Conservation (phyloP, 192 early-diverging fungal species). For the Linnemannia hyalina region DNA sequence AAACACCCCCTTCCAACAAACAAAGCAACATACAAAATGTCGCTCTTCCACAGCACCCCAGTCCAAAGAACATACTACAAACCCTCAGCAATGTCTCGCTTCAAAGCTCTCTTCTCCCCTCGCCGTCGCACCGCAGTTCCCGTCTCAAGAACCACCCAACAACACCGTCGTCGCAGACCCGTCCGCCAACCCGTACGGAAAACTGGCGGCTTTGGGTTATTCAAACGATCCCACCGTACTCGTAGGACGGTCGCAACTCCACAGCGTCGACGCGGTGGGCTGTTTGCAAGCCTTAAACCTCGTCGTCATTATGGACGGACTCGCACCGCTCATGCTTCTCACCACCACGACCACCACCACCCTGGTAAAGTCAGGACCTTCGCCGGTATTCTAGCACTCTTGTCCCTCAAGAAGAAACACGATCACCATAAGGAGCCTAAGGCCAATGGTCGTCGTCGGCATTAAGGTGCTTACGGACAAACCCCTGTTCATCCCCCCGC, state of each 20-base stretch:
- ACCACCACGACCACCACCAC: slow-evolving; percentile 1
- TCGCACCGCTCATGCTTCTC: background rate
- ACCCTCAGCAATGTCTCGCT: slow-evolving; percentile 32
- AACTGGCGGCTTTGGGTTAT: background rate
- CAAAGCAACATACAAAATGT: slow-evolving; percentile 12
- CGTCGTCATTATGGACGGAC: background rate
- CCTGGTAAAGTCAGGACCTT: slow-evolving; percentile 17
- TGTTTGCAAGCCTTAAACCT: slow-evolving; percentile 20
- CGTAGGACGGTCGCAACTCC: slow-evolving; percentile 9
- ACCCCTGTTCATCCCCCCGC: background rate
- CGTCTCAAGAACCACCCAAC: background rate
- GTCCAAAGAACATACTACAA: slow-evolving; percentile 43
- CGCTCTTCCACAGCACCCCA: slow-evolving; percentile 37
- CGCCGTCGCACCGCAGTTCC: background rate
- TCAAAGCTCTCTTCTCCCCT: slow-evolving; percentile 25
- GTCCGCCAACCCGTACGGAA: slow-evolving; percentile 18
- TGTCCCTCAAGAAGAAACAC: slow-evolving; percentile 19
- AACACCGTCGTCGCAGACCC: background rate
- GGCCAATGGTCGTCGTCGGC: background rate
- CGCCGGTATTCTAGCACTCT: background rate
- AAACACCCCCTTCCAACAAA: background rate
- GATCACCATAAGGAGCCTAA: background rate
- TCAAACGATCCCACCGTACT: slow-evolving; percentile 3
- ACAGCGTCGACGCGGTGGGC: slow-evolving; percentile 1
- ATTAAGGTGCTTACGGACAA: background rate